Percentiles rank a stretch among this genome's conserved stretches.
Conservation (phyloP, 2,329 filamentous ascomycete genomes). For the Hymenoscyphus albidus region DNA sequence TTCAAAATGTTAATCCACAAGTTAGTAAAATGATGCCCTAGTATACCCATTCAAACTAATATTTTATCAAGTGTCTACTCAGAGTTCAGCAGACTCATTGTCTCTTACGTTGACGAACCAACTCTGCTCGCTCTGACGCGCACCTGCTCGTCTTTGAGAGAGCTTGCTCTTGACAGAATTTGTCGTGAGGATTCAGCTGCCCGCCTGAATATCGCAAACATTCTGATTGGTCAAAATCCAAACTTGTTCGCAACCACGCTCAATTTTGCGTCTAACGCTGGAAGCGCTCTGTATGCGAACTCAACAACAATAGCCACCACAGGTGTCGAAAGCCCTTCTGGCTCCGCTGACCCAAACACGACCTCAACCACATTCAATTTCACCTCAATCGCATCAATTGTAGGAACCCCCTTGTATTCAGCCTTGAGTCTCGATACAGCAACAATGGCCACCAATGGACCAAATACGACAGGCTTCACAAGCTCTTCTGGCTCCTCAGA, state of each 20-base stretch:
- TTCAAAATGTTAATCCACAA: neutral
- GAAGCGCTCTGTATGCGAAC: too few species aligned
- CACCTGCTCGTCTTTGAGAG: too few species aligned
- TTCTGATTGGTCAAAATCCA: too few species aligned
- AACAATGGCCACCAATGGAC: neutral
- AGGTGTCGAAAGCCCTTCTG: constrained; percentile 6
- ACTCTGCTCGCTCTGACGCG: neutral
- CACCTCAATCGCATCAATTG: too few species aligned
- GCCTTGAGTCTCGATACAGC: neutral
- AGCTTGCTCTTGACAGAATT: too few species aligned
- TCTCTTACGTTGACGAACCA: neutral
- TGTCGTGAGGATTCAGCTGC: too few species aligned
- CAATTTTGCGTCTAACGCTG: too few species aligned
- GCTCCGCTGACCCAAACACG: constrained; percentile 13
- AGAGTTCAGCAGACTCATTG: neutral
- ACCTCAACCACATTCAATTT: too few species aligned
- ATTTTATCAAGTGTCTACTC: neutral
- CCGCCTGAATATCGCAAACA: too few species aligned
- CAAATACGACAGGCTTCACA: neutral
- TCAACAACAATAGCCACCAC: neutral
- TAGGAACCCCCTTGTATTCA: too few species aligned
- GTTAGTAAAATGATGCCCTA: neutral
- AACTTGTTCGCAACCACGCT: too few species aligned
- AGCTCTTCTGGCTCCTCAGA: constrained; percentile 12
- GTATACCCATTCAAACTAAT: neutral